Base-by-base conservation (phyloP, 2,329 filamentous ascomycete genomes). In the Cladophialophora immunda region DNA sequence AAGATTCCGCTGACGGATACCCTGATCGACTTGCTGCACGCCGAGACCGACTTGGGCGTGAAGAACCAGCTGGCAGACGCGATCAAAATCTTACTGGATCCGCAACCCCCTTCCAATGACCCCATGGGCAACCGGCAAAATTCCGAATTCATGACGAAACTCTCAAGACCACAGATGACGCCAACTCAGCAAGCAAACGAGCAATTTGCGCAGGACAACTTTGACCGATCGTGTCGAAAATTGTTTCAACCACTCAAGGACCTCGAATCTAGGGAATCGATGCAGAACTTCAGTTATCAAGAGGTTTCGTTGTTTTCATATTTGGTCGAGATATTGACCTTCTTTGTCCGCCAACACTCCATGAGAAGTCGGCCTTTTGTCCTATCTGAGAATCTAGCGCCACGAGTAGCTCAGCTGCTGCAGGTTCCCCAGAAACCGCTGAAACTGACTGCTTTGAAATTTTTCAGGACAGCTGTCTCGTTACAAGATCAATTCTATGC, bases 1-100 rank as follows among this genome's bases (percentile, higher is more conserved):
- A 89, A 92, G 72, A 88, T 90, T 1, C 92, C 93, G 4, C 81
- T 99, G 62, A 97, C 93, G 1, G 95, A 98, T 76, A 96, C 92
- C 0, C 82, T 99, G 47, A 97, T 98, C 66, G 94, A 97, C 73
- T 84, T 99, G 50, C 86, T 99, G 1, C 85, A 98, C 55, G 89
- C 95, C 1, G 95, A 99, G 80, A 90, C 92, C 19, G 95, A 99
- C 75, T 83, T 98, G 17, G 95, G 95, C 0, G 93, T 98, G 69
- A 97, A 97, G 80, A 93, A 93, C 30, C 95, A 98, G 78, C 90
- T 98, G 75, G 93, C 94, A 2, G 95, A 99, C 81, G 93, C 94
- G 7, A 90, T 99, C 76, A 97, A 97, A 80, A 91, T 98, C 25
- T 84, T 99, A 11, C 85, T 99, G 38, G 95, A 98, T 71, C 84